Conservation (phyloP, 73 alveolate genomes). For the Durusdinium trenchii region DNA sequence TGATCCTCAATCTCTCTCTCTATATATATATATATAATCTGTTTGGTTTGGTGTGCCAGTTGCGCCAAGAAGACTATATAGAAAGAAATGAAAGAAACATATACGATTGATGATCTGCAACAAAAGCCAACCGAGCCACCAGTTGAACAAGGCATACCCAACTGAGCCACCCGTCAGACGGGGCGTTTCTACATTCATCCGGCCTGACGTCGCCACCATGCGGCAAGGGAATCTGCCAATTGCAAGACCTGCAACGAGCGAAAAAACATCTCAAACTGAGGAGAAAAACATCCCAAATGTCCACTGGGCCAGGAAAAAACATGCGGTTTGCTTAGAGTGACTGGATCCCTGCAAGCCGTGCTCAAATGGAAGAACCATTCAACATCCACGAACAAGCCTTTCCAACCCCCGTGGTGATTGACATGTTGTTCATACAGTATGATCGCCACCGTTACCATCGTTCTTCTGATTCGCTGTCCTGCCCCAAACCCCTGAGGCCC, state of each 20-base stretch:
- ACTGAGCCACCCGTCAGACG: neutral
- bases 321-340: neutral
- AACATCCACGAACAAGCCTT: neutral
- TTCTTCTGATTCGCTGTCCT: no score
- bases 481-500: no score
- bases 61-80: neutral
- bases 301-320: neutral
- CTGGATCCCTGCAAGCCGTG: neutral
- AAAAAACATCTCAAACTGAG: neutral
- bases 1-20: no score
- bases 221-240: conserved; percentile 50
- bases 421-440: no score
- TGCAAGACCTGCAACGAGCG: conserved; percentile 31
- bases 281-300: neutral
- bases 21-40: no score
- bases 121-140: neutral
- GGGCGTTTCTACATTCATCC: neutral
- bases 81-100: neutral
- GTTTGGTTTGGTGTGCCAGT: no score
- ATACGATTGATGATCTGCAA: neutral
- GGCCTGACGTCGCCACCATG: conserved; percentile 89
- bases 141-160: neutral
- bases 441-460: no score
- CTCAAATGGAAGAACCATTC: neutral
- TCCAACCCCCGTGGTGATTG: neutral